Evolutionary conservation across 352 stramenopile species (phyloP).

Genomic region (Globisporangium middletonii): DNA sequence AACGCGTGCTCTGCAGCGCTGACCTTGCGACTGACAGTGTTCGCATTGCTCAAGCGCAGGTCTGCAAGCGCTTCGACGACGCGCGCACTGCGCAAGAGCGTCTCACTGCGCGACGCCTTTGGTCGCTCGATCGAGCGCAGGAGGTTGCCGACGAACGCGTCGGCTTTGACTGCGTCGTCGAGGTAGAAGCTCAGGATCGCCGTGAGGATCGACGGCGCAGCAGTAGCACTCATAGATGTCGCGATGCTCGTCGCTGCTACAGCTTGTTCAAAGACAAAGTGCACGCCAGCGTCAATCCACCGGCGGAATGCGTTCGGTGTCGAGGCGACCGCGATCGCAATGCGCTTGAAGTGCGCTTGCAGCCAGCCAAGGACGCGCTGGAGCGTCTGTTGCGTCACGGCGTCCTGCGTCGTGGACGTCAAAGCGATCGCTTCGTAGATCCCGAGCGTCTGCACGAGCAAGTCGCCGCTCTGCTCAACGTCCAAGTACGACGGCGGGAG

Average conservation of each 20-base stretch:
- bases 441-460: constrained; percentile 12
- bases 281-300: constrained; percentile 4
- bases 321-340: constrained; percentile 2
- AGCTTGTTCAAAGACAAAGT: constrained; percentile 9
- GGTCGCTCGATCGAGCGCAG: constrained; percentile 11
- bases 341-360: constrained; percentile 12
- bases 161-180: constrained; percentile 3
- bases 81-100: constrained; percentile 20
- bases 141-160: constrained; percentile 30
- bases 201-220: constrained; percentile 9
- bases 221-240: neutral
- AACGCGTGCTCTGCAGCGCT: constrained; percentile 25
- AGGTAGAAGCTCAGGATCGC: constrained; percentile 29
- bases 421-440: constrained; percentile 4
- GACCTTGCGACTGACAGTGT: constrained; percentile 6
- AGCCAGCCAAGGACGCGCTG: constrained; percentile 13
- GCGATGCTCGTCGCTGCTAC: neutral
- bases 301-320: constrained; percentile 1
- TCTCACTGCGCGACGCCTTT: neutral
- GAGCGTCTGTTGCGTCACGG: constrained; percentile 1
- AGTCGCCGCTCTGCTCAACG: constrained; percentile 7
- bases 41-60: constrained; percentile 8
- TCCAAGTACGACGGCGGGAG: constrained; percentile 34
- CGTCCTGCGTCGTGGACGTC: neutral
- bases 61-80: constrained; percentile 32